A percentile compares a stretch with the other conserved stretches of the same genome.
phyloP scores from a whole-genome alignment of 176 grass and related monocot genomes.

The Bromus sterilis region DNA sequence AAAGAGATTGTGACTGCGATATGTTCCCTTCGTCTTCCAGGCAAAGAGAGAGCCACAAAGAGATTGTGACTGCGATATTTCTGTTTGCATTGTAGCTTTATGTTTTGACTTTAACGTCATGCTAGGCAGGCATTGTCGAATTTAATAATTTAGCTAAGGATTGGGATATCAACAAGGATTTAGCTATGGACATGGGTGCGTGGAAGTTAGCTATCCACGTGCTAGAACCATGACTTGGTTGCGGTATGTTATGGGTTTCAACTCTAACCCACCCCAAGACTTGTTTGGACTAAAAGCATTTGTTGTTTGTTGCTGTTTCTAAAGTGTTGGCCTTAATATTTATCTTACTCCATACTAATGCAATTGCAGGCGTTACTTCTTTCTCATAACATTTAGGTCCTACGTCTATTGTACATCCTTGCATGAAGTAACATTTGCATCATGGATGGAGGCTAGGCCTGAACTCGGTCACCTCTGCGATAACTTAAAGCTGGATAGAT shows the following conservation, averaged over 20 bases:
- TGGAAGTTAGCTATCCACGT: no score
- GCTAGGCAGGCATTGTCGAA: neutral
- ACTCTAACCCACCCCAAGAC: no score
- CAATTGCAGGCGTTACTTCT: slow-evolving; percentile 85
- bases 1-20: no score
- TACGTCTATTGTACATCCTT: slow-evolving; percentile 68
- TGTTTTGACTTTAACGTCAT: neutral
- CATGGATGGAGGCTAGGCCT: slow-evolving; percentile 90
- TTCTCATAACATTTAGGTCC: slow-evolving; percentile 84
- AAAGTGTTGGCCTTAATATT: neutral
- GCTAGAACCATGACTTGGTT: no score
- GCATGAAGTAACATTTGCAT: slow-evolving; percentile 49
- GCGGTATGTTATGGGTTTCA: no score
- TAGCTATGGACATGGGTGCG: no score
- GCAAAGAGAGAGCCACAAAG: no score
- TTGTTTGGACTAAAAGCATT: no score
- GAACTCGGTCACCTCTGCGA: slow-evolving; percentile 96
- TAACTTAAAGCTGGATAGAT: slow-evolving; percentile 84
- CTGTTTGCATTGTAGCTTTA: neutral
- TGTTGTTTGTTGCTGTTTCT: no score
- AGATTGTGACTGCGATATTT: no score
- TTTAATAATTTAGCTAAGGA: slow-evolving; percentile 1
- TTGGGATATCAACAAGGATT: no score
- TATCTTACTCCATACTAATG: neutral
- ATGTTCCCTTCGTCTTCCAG: no score